Percentiles rank a stretch among this genome's conserved stretches.
Evolutionary conservation across 2,329 filamentous ascomycete species (phyloP).

Genomic region (Metarhizium guizhouense): DNA sequence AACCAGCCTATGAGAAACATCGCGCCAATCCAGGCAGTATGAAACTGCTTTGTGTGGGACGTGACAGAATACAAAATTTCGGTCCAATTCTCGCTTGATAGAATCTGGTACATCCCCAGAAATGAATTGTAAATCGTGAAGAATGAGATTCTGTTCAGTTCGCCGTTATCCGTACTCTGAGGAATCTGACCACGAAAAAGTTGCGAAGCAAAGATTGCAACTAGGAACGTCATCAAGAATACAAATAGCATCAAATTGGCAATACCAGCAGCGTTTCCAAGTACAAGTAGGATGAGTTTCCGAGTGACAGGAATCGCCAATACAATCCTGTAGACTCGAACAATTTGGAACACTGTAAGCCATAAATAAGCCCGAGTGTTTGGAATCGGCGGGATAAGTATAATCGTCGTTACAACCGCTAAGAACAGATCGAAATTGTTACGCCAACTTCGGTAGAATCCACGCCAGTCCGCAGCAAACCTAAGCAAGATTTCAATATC

Average conservation of each 20-base stretch:
- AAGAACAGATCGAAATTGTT: constrained; percentile 78
- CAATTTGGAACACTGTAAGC: constrained; percentile 86
- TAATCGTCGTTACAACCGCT: constrained; percentile 73
- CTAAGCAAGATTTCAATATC: constrained; percentile 76
- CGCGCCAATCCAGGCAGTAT: constrained; percentile 88
- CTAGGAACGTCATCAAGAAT: constrained; percentile 88
- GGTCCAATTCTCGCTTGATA: constrained; percentile 97
- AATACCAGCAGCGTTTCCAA: constrained; percentile 87
- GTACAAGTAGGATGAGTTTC: constrained; percentile 76
- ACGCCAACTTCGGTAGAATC: constrained; percentile 62
- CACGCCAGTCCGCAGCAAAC: constrained; percentile 68
- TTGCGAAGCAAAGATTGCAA: constrained; percentile 87
- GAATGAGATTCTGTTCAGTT: constrained; percentile 66
- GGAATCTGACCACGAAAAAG: constrained; percentile 85
- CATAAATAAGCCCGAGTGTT: constrained; percentile 71
- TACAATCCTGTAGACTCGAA: constrained; percentile 87
- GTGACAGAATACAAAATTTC: constrained; percentile 76
- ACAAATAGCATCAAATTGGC: constrained; percentile 93
- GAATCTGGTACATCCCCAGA: constrained; percentile 92
- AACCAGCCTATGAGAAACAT: constrained; percentile 93
- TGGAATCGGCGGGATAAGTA: constrained; percentile 75
- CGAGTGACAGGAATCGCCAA: constrained; percentile 80
- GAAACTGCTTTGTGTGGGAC: constrained; percentile 49
- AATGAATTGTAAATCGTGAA: constrained; percentile 92
- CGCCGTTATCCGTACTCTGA: constrained; percentile 44